A percentile compares a stretch with the other conserved stretches of the same genome.
Conservation (phyloP, 225 moss, liverwort and hornwort genomes). For the Lunularia cruciata region DNA sequence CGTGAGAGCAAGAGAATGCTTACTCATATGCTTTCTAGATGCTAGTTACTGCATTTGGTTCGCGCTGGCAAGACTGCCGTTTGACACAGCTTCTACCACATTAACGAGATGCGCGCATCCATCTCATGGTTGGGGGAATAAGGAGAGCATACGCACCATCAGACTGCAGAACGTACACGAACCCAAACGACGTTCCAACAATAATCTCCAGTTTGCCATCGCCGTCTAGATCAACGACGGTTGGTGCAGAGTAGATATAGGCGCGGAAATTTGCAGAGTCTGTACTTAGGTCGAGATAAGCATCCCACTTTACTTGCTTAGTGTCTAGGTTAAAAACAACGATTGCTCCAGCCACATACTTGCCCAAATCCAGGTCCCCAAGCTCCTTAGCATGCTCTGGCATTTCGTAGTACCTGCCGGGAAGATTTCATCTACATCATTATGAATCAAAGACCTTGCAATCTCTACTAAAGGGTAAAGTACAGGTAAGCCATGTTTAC, state of each 20-base stretch:
- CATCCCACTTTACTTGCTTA: conserved; percentile 89
- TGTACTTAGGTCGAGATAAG: conserved; percentile 76
- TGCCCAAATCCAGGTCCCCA: conserved; percentile 73
- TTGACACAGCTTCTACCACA: too few relatives aligned
- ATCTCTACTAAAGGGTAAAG: too few relatives aligned
- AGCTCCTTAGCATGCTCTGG: conserved; percentile 78
- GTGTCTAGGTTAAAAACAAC: conserved; percentile 96
- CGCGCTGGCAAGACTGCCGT: too few relatives aligned
- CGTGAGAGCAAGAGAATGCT: too few relatives aligned
- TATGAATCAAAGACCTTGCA: too few relatives aligned
- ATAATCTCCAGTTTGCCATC: conserved; percentile 86
- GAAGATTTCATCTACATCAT: conserved; percentile 15
- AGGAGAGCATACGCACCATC: conserved; percentile 40
- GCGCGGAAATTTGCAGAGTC: conserved; percentile 83
- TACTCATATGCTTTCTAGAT: too few relatives aligned
- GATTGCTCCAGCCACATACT: conserved; percentile 92
- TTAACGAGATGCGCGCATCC: too few relatives aligned
- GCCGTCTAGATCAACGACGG: conserved; percentile 86
- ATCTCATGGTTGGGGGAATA: not conserved
- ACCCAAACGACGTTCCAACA: conserved; percentile 89
- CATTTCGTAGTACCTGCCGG: conserved; percentile 68
- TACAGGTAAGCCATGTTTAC: too few relatives aligned
- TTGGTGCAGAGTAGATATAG: conserved; percentile 93
- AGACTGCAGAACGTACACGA: conserved; percentile 74
- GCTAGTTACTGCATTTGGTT: too few relatives aligned